phyloP scores from a whole-genome alignment of 2,329 filamentous ascomycete genomes.

The Ophiostoma sp. region DNA sequence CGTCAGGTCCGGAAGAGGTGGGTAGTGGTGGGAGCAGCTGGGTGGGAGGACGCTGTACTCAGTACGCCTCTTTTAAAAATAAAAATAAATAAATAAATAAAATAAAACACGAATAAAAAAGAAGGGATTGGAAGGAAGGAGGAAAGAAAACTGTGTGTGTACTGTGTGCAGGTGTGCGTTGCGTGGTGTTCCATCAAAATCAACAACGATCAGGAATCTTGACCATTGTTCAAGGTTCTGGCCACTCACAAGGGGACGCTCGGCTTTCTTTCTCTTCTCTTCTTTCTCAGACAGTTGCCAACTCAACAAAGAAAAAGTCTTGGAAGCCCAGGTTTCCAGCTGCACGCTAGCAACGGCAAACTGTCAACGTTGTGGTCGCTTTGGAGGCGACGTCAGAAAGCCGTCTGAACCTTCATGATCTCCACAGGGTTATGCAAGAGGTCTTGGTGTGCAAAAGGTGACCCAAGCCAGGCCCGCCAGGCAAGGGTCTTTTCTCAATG shows the following conservation, averaged over 20 bases:
- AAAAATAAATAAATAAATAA: background rate
- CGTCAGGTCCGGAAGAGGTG: constrained; percentile 2
- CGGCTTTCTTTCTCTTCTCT: background rate
- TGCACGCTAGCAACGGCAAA: background rate
- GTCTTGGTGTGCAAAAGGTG: background rate
- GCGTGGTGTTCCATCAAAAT: constrained; percentile 5
- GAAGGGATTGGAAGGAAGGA: background rate
- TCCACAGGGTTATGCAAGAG: constrained; percentile 36
- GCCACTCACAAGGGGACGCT: background rate
- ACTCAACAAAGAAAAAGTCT: background rate
- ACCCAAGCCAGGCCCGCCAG: constrained; percentile 3
- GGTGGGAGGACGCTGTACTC: background rate
- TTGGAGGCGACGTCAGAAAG: constrained; percentile 35
- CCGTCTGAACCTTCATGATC: constrained; percentile 45
- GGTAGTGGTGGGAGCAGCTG: background rate
- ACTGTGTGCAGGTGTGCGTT: background rate
- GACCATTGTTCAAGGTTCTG: background rate
- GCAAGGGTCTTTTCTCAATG: background rate
- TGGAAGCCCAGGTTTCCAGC: background rate
- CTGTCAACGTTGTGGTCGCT: constrained; percentile 2
- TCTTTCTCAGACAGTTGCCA: background rate
- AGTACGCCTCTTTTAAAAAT: background rate
- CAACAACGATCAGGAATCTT: background rate
- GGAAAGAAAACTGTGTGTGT: background rate
- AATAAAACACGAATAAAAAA: background rate